Evolutionary conservation across 2,329 filamentous ascomycete species (phyloP).

Genomic region (Aureobasidium lini): DNA sequence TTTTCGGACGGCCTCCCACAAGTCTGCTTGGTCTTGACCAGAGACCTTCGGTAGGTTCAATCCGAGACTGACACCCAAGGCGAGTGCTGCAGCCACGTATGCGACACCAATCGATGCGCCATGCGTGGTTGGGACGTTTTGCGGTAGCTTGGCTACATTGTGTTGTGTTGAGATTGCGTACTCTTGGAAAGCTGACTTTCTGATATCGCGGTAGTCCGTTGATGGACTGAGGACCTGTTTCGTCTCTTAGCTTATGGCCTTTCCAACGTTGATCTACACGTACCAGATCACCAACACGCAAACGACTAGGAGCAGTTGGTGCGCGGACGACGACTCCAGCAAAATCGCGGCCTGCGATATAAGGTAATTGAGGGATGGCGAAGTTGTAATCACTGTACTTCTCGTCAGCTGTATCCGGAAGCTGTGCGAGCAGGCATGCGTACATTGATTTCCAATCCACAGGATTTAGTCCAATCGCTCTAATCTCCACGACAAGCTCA

Average conservation of each 20-base stretch:
- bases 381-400: conserved; percentile 58
- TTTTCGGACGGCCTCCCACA: conserved; percentile 44
- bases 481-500: conserved; percentile 56
- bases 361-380: conserved; percentile 59
- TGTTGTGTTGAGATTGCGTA: conserved; percentile 58
- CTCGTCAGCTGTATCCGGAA: not conserved
- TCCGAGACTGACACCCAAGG: conserved; percentile 62
- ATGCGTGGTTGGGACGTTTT: conserved; percentile 43
- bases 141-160: conserved; percentile 57
- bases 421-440: conserved; percentile 23
- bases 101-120: conserved; percentile 62
- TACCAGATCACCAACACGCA: conserved; percentile 51
- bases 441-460: conserved; percentile 71
- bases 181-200: conserved; percentile 66
- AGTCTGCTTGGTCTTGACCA: conserved; percentile 43
- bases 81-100: conserved; percentile 60
- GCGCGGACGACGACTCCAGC: conserved; percentile 54
- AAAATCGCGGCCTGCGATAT: conserved; percentile 63
- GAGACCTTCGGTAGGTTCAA: conserved; percentile 50
- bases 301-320: conserved; percentile 37
- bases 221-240: conserved; percentile 53
- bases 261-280: not conserved
- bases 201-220: conserved; percentile 64
- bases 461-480: conserved; percentile 64
- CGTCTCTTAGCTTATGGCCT: not conserved